These are phyloP conservation scores for Lenzites betulinus DNA, from an alignment of 768 basidiomycete species.

Conservation along the genomic window DNA sequence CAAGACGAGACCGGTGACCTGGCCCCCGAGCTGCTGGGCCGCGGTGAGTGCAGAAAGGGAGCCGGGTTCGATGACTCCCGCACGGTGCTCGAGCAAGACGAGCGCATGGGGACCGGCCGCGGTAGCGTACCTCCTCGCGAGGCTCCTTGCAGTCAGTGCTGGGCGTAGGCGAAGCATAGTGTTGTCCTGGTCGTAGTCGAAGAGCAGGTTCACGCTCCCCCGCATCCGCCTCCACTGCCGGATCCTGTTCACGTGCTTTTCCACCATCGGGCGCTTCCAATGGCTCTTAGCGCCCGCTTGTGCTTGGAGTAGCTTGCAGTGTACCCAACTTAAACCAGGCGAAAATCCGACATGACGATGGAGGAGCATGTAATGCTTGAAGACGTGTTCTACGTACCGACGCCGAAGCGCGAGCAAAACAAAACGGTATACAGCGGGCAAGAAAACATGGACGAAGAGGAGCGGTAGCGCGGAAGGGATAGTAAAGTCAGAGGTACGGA, in stretches of 20 bases:
- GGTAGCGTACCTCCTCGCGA: constrained; percentile 57
- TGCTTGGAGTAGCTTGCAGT: no score
- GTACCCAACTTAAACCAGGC: no score
- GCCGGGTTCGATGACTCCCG: constrained; percentile 78
- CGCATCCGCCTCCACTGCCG: constrained; percentile 2
- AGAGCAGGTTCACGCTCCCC: neutral
- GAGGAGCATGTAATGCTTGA: no score
- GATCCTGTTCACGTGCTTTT: constrained; percentile 8
- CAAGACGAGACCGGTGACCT: constrained; percentile 78
- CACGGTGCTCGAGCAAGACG: constrained; percentile 87
- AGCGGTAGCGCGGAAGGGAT: no score
- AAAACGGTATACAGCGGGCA: no score
- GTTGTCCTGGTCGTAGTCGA: neutral
- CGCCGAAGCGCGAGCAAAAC: no score
- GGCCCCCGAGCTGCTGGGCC: constrained; percentile 80
- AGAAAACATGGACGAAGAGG: no score
- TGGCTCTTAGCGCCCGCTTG: no score
- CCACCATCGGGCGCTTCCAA: no score
- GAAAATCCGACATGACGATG: no score
- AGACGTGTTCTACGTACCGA: no score
- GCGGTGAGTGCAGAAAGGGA: constrained; percentile 92
- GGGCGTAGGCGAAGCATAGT: constrained; percentile 20
- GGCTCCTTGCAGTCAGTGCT: neutral
- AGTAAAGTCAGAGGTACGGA: no score
- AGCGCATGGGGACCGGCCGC: constrained; percentile 69